Percentiles rank a stretch among this genome's conserved stretches.
phyloP scores from a whole-genome alignment of 805 yeast genomes.

The Hanseniaspora taiwanica region DNA sequence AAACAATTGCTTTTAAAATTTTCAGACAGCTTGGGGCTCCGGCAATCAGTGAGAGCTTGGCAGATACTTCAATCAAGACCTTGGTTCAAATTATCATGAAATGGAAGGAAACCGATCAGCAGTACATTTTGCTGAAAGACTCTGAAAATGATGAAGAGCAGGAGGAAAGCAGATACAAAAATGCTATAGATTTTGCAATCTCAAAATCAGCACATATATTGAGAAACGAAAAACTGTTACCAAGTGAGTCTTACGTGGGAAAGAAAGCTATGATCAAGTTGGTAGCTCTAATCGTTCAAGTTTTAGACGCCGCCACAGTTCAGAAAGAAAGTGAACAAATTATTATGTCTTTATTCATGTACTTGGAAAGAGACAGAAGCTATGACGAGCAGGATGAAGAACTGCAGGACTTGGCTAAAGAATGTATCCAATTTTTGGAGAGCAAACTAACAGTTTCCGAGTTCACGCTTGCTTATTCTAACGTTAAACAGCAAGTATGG shows the following conservation, averaged over 20 bases:
- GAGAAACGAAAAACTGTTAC: constrained; percentile 48
- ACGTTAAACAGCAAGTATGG: constrained; percentile 47
- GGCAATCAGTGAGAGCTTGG: constrained; percentile 45
- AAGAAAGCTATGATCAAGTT: constrained; percentile 61
- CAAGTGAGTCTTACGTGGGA: constrained; percentile 36
- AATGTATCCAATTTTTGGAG: constrained; percentile 57
- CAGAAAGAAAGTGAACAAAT: constrained; percentile 32
- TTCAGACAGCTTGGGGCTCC: constrained; percentile 81
- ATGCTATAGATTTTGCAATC: constrained; percentile 29
- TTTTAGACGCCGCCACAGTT: constrained; percentile 32
- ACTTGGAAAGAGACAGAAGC: constrained; percentile 26
- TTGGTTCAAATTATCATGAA: constrained; percentile 43
- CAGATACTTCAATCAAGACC: constrained; percentile 52
- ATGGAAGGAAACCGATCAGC: constrained; percentile 41
- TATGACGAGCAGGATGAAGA: constrained; percentile 35
- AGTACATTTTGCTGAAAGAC: constrained; percentile 20
- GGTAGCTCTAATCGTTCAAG: constrained; percentile 48
- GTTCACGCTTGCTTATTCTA: constrained; percentile 46
- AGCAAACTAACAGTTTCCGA: constrained; percentile 56
- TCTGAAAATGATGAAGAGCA: constrained; percentile 12
- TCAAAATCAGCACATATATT: constrained; percentile 48
- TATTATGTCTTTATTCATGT: constrained; percentile 41
- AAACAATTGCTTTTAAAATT: constrained; percentile 50
- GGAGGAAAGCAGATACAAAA: constrained; percentile 13
- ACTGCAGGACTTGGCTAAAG: constrained; percentile 39